Evolutionary conservation across 306 rosid genomes (phyloP).

Genomic region (barrel medic (Medicago truncatula)): DNA sequence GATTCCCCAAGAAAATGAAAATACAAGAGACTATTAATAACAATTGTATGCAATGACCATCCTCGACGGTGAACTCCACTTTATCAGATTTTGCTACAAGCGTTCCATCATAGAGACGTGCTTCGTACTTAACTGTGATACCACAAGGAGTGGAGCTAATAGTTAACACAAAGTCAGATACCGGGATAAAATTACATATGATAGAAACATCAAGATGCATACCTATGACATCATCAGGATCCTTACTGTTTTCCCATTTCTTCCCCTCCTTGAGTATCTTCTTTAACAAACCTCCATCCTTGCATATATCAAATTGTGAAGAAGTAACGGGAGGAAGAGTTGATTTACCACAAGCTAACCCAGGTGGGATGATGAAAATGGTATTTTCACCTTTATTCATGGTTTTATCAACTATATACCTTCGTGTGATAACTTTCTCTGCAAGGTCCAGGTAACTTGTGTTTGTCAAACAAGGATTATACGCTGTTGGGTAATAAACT

Average conservation of each 20-base stretch:
- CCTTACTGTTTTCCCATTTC: slow-evolving; percentile 88
- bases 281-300: slow-evolving; percentile 93
- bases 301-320: slow-evolving; percentile 80
- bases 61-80: slow-evolving; percentile 73
- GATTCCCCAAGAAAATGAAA: neutral
- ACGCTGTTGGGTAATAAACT: neutral
- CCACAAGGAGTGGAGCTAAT: neutral
- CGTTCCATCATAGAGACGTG: slow-evolving; percentile 71
- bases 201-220: neutral
- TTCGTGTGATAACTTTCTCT: slow-evolving; percentile 93
- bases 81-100: slow-evolving; percentile 63
- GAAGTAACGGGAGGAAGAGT: slow-evolving; percentile 88
- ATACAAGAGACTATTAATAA: neutral
- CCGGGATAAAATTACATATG: neutral
- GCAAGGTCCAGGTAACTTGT: slow-evolving; percentile 29
- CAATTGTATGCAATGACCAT: slow-evolving; percentile 49
- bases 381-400: slow-evolving; percentile 94
- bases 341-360: slow-evolving; percentile 74
- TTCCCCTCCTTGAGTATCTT: slow-evolving; percentile 77
- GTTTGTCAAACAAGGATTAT: neutral
- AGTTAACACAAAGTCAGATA: neutral
- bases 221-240: slow-evolving; percentile 54
- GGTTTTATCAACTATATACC: slow-evolving; percentile 85
- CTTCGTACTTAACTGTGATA: slow-evolving; percentile 80
- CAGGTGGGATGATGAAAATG: slow-evolving; percentile 81